Evolutionary conservation across 139 green algal species (phyloP).

Genomic region (Chlorella sp.): DNA sequence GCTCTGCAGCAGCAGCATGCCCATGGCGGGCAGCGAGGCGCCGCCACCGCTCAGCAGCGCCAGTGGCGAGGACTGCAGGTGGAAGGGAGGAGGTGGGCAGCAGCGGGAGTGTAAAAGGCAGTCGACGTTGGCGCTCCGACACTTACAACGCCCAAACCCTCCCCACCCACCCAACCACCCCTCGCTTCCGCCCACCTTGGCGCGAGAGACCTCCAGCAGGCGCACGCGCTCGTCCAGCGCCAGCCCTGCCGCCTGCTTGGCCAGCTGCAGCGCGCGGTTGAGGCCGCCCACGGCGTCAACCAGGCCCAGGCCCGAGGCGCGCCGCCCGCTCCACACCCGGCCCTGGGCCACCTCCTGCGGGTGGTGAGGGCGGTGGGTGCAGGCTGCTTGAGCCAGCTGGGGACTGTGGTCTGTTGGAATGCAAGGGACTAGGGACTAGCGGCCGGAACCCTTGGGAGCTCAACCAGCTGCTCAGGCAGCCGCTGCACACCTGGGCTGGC

Average conservation of each 20-base stretch:
- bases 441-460: no score
- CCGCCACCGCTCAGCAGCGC: constrained; percentile 9
- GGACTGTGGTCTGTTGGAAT: no score
- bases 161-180: constrained; percentile 43
- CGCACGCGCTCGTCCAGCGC: constrained; percentile 47
- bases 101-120: not conserved
- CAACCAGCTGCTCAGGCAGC: no score
- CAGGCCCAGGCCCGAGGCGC: constrained; percentile 71
- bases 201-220: constrained; percentile 64
- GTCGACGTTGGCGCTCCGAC: not conserved
- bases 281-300: constrained; percentile 91
- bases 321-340: constrained; percentile 86
- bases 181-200: not conserved
- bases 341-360: constrained; percentile 72
- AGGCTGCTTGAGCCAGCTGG: no score
- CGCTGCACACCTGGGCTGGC: no score
- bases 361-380: not conserved
- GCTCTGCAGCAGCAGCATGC: constrained; percentile 13
- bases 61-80: constrained; percentile 17
- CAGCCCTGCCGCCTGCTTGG: constrained; percentile 78
- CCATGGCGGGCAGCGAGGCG: not conserved
- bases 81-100: no score
- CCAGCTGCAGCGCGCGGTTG: constrained; percentile 73
- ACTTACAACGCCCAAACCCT: not conserved
- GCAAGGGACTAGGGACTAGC: no score